These are phyloP conservation scores for Hemerocallis citrina DNA, from an alignment of 106 monocot genomes.

Conservation along the genomic window DNA sequence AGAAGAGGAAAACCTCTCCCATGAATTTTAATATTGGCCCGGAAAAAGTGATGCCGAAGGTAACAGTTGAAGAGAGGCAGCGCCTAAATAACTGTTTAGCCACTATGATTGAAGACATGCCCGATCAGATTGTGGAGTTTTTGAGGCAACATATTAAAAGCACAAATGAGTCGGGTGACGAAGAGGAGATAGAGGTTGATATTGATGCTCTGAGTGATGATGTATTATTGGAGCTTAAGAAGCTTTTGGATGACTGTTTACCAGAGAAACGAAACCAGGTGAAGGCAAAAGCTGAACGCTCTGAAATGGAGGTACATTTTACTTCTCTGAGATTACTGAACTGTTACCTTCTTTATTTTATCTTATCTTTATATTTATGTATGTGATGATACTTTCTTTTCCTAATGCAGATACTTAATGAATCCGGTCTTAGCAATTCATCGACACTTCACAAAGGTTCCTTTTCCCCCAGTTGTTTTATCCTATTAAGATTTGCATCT, in stretches of 20 bases:
- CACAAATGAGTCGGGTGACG: conserved; percentile 16
- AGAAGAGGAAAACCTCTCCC: conserved; percentile 44
- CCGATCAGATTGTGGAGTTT: conserved; percentile 65
- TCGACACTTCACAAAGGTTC: conserved; percentile 70
- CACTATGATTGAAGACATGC: conserved; percentile 47
- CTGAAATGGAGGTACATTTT: conserved; percentile 53
- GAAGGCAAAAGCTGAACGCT: conserved; percentile 30
- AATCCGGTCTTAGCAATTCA: conserved; percentile 58
- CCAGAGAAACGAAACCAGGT: conserved; percentile 18
- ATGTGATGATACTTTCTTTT: not conserved
- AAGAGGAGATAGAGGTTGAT: conserved; percentile 79
- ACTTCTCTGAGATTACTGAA: not conserved
- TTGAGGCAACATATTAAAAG: conserved; percentile 33
- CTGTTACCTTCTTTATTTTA: not conserved
- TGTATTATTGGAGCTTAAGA: conserved; percentile 50
- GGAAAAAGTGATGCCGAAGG: conserved; percentile 29
- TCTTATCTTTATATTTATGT: no score
- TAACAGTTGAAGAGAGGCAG: conserved; percentile 58
- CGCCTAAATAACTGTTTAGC: conserved; percentile 31
- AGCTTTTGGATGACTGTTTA: conserved; percentile 53
- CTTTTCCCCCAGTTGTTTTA: not conserved
- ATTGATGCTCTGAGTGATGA: conserved; percentile 60
- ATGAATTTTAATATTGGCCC: not conserved
- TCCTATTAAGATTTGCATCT: not conserved
- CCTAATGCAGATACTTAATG: conserved; percentile 46